These are phyloP conservation scores for Candida nanaspora DNA, from an alignment of 805 yeast species.

Conservation along the genomic window DNA sequence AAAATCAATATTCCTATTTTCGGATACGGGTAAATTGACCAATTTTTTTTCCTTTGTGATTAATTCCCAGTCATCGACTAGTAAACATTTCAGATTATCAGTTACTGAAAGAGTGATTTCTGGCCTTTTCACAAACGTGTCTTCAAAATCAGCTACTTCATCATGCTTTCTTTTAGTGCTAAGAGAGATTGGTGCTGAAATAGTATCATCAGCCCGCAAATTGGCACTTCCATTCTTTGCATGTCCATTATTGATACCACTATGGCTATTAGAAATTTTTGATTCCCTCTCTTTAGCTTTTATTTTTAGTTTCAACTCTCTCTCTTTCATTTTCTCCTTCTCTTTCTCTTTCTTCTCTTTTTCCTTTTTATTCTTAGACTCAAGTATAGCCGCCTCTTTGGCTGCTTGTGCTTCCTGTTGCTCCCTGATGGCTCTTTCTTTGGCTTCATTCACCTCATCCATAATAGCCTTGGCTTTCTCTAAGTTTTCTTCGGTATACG, in stretches of 20 bases:
- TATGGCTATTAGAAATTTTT: neutral
- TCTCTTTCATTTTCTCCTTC: neutral
- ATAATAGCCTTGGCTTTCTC: conserved; percentile 55
- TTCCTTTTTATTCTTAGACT: neutral
- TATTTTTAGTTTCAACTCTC: neutral
- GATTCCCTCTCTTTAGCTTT: neutral
- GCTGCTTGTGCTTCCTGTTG: conserved; percentile 4
- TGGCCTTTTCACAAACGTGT: conserved; percentile 26
- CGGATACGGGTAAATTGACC: conserved; percentile 47
- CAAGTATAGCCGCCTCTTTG: conserved; percentile 2
- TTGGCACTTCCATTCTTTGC: neutral
- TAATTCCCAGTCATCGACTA: conserved; percentile 92
- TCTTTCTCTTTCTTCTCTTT: neutral
- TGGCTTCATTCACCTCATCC: conserved; percentile 31
- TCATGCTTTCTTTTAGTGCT: neutral
- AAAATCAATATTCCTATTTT: conserved; percentile 39
- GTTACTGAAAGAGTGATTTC: conserved; percentile 58
- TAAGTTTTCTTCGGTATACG: conserved; percentile 61
- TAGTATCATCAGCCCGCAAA: neutral
- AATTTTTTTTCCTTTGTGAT: conserved; percentile 75
- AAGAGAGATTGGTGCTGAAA: neutral
- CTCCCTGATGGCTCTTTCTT: conserved; percentile 10
- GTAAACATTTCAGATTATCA: conserved; percentile 53
- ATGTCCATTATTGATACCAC: neutral
- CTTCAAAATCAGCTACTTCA: conserved; percentile 16